Conservation (phyloP, 495 filamentous ascomycete species). For the Gamarada debralockiae region DNA sequence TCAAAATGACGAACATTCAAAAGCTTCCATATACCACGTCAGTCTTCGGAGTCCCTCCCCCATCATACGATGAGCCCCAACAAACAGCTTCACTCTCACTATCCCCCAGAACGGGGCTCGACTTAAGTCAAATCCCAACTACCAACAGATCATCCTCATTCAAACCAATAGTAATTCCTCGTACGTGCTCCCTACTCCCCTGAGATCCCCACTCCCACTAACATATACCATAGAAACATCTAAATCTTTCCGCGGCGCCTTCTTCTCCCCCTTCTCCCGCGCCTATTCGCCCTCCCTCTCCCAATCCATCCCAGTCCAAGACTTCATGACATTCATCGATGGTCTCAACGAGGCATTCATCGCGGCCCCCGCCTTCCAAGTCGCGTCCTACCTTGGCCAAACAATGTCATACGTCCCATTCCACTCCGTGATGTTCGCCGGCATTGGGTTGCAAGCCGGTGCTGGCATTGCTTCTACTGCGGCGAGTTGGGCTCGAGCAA, state of each 20-base stretch:
- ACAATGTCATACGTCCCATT: not conserved
- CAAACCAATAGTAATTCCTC: too few species aligned
- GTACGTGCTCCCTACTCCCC: too few species aligned
- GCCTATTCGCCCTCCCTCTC: not conserved
- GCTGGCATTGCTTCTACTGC: not conserved
- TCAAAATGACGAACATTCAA: too few species aligned
- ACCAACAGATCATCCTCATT: too few species aligned
- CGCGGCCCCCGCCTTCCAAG: not conserved
- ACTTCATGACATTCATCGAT: not conserved
- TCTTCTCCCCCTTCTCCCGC: constrained; percentile 1
- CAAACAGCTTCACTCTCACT: too few species aligned
- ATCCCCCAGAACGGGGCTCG: too few species aligned
- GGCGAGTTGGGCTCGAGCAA: not conserved
- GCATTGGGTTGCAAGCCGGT: not conserved
- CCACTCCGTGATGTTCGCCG: not conserved
- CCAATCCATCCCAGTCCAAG: not conserved
- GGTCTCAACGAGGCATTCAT: not conserved
- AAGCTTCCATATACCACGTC: too few species aligned
- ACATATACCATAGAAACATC: too few species aligned
- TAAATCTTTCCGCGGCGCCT: not conserved
- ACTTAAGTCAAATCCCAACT: too few species aligned
- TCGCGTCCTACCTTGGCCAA: not conserved
- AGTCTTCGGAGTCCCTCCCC: too few species aligned
- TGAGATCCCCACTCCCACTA: too few species aligned
- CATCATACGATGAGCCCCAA: too few species aligned